Conservation (phyloP, 768 basidiomycete genomes). For the Tricholoma furcatifolium region DNA sequence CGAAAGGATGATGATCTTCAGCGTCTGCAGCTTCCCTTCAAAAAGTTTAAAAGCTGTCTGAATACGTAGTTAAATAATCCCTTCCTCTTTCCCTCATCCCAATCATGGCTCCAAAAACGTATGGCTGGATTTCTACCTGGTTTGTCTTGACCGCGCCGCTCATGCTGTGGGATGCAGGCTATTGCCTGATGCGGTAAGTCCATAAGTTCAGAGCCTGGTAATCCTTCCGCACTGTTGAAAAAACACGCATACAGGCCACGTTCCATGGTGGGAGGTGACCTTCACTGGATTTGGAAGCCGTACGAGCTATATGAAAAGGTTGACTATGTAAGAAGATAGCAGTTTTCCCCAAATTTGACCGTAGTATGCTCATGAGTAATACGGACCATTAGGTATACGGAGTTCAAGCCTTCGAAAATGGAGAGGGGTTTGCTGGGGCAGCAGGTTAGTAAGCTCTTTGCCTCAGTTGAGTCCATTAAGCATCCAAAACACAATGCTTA, state of each 20-base stretch:
- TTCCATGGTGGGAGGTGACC: slow-evolving; percentile 63
- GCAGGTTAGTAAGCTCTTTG: slow-evolving; percentile 48
- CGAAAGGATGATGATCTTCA: slow-evolving; percentile 22
- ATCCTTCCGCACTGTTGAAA: not conserved
- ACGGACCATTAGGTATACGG: slow-evolving; percentile 61
- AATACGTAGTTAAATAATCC: slow-evolving; percentile 8
- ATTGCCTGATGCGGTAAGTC: slow-evolving; percentile 36
- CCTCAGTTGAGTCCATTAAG: too few species aligned
- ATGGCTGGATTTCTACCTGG: slow-evolving; percentile 54
- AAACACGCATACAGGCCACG: slow-evolving; percentile 30
- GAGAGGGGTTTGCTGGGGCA: slow-evolving; percentile 74
- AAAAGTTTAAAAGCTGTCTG: slow-evolving; percentile 21
- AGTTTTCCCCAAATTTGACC: slow-evolving; percentile 1
- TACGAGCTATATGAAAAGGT: slow-evolving; percentile 69
- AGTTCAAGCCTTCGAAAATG: slow-evolving; percentile 54
- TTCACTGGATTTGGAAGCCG: slow-evolving; percentile 82
- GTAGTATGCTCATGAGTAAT: not conserved
- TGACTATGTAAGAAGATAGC: slow-evolving; percentile 25
- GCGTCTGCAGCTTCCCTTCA: slow-evolving; percentile 13
- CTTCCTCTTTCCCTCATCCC: slow-evolving; percentile 6
- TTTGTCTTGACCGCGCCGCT: slow-evolving; percentile 57
- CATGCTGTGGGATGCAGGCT: slow-evolving; percentile 71
- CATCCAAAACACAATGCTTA: slow-evolving; percentile 4
- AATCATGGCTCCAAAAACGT: slow-evolving; percentile 30
- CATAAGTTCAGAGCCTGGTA: slow-evolving; percentile 43